These are phyloP conservation scores for Solanum corneliomulleri DNA, from an alignment of 257 asterid genomes.

Conservation along the genomic window DNA sequence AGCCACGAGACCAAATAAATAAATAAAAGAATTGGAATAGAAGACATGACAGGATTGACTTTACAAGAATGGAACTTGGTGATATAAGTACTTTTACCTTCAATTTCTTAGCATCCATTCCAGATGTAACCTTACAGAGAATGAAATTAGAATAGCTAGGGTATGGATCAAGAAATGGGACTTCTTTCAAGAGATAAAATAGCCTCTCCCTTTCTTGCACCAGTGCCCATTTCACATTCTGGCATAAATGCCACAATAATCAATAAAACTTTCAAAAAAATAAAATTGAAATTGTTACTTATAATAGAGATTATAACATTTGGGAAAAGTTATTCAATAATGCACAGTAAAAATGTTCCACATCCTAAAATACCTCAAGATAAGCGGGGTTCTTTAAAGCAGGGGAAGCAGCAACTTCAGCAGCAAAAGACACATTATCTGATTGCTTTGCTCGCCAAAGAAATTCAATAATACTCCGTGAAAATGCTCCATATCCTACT, in stretches of 20 bases:
- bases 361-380: constrained; percentile 51
- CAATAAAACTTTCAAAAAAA: not conserved
- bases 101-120: constrained; percentile 86
- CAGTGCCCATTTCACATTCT: constrained; percentile 86
- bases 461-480: constrained; percentile 74
- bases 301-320: not conserved
- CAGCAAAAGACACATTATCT: constrained; percentile 91
- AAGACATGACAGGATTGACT: not conserved
- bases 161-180: constrained; percentile 75
- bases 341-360: not conserved
- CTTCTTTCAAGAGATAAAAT: constrained; percentile 67
- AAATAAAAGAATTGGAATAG: not conserved
- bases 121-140: constrained; percentile 82
- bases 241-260: constrained; percentile 13
- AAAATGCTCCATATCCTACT: constrained; percentile 93
- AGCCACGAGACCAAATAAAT: not conserved
- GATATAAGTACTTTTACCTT: constrained; percentile 37
- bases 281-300: not conserved
- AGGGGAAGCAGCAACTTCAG: constrained; percentile 93
- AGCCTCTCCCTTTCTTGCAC: constrained; percentile 82
- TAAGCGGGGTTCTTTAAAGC: constrained; percentile 68
- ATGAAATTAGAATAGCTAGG: constrained; percentile 90
- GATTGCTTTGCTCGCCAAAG: constrained; percentile 99
- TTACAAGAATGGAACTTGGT: not conserved
- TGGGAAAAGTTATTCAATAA: not conserved